These are phyloP conservation scores for Xylariaceae sp. DNA, from an alignment of 2,329 filamentous ascomycete genomes.

Conservation along the genomic window DNA sequence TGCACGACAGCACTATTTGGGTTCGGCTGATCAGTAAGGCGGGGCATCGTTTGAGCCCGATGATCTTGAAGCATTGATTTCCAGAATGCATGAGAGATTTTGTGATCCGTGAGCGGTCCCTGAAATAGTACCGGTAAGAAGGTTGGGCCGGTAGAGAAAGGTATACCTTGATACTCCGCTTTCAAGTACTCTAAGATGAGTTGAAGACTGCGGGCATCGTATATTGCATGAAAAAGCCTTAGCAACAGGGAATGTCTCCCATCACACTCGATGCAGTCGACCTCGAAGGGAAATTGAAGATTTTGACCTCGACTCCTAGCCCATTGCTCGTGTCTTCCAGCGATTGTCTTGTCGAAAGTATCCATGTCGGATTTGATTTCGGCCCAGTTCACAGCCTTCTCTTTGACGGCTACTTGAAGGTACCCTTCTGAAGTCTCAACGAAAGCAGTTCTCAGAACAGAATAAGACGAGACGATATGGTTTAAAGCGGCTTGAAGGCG, in stretches of 20 bases:
- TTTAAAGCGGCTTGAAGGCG: conserved; percentile 59
- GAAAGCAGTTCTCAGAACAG: conserved; percentile 73
- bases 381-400: conserved; percentile 43
- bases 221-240: conserved; percentile 80
- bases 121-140: conserved; percentile 68
- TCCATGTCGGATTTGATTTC: conserved; percentile 31
- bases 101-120: conserved; percentile 60
- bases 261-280: conserved; percentile 39
- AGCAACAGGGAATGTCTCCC: conserved; percentile 49
- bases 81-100: conserved; percentile 63
- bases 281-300: conserved; percentile 50
- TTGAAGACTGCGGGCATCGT: conserved; percentile 78
- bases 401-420: conserved; percentile 65
- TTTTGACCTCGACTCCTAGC: conserved; percentile 47
- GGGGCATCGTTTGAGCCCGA: conserved; percentile 22
- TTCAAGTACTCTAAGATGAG: conserved; percentile 62
- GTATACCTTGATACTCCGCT: conserved; percentile 44
- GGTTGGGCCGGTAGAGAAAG: conserved; percentile 39
- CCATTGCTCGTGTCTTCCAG: conserved; percentile 49
- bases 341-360: conserved; percentile 34
- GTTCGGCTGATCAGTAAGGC: conserved; percentile 4
- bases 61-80: conserved; percentile 47
- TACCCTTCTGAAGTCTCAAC: conserved; percentile 71
- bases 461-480: conserved; percentile 46
- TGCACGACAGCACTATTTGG: conserved; percentile 21